These are phyloP conservation scores for Candida ulmi DNA, from an alignment of 805 yeast species.

Conservation along the genomic window DNA sequence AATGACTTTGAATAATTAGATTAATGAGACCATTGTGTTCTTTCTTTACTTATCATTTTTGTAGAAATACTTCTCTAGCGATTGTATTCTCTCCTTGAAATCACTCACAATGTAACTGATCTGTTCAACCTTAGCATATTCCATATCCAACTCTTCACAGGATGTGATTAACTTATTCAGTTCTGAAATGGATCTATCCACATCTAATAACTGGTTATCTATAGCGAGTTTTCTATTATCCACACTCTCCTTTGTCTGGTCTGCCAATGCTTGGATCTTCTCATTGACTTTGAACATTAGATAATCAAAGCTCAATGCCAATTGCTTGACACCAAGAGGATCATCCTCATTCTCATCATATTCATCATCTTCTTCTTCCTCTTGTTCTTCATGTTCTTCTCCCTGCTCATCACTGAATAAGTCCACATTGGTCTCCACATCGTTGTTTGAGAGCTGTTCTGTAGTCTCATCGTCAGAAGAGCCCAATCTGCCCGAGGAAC, in stretches of 20 bases:
- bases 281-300: constrained; percentile 57
- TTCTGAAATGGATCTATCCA: constrained; percentile 35
- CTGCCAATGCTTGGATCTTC: constrained; percentile 42
- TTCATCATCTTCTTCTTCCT: constrained; percentile 20
- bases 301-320: constrained; percentile 61
- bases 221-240: constrained; percentile 19
- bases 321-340: constrained; percentile 54
- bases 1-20: no score
- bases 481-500: constrained; percentile 1
- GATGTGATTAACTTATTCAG: constrained; percentile 34
- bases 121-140: constrained; percentile 45
- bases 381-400: constrained; percentile 18
- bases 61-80: constrained; percentile 25
- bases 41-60: background rate
- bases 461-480: background rate
- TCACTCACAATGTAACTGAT: constrained; percentile 35
- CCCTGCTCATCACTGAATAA: no score
- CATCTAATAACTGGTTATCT: constrained; percentile 19
- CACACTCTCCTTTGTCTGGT: constrained; percentile 29
- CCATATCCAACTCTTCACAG: constrained; percentile 47
- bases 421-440: background rate
- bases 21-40: background rate
- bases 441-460: background rate
- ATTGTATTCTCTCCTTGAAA: constrained; percentile 32
- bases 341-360: constrained; percentile 38